Conservation (phyloP, 108 stramenopile genomes). For the Nitzschia palea region DNA sequence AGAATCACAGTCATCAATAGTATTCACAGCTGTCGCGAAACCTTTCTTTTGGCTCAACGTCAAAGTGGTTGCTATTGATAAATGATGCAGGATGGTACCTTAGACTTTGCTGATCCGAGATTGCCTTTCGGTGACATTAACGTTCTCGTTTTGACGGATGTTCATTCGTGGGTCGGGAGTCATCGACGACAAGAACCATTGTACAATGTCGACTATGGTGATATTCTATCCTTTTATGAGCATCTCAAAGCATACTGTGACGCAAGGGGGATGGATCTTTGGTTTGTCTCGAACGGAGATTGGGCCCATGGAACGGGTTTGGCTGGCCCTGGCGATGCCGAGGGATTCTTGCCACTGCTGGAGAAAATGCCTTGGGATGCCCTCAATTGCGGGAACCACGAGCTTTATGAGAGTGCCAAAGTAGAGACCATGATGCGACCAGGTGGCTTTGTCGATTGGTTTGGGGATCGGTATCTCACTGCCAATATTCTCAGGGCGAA, state of each 20-base stretch:
- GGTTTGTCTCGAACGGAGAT: conserved; percentile 63
- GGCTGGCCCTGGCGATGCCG: conserved; percentile 16
- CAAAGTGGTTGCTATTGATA: no score
- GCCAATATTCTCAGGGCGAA: conserved; percentile 42
- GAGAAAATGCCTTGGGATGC: conserved; percentile 78
- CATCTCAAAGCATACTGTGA: conserved; percentile 28
- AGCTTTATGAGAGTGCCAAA: conserved; percentile 43
- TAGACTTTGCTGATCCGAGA: neutral
- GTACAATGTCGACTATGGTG: conserved; percentile 70
- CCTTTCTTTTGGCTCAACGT: no score
- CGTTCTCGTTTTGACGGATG: conserved; percentile 75
- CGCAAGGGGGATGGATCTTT: conserved; percentile 21
- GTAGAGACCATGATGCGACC: conserved; percentile 20
- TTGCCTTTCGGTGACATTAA: conserved; percentile 59
- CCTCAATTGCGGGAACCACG: conserved; percentile 77
- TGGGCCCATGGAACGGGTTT: conserved; percentile 60
- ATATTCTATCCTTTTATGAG: conserved; percentile 65
- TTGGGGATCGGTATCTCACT: conserved; percentile 59
- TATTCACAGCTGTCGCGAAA: no score
- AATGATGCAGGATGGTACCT: no score
- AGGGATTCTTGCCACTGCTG: conserved; percentile 51
- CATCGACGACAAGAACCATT: conserved; percentile 50
- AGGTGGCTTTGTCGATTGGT: conserved; percentile 47
- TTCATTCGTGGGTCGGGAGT: conserved; percentile 63
- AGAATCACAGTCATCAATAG: no score